These are phyloP conservation scores for Capsicum pubescens DNA, from an alignment of 257 asterid species.

Conservation along the genomic window DNA sequence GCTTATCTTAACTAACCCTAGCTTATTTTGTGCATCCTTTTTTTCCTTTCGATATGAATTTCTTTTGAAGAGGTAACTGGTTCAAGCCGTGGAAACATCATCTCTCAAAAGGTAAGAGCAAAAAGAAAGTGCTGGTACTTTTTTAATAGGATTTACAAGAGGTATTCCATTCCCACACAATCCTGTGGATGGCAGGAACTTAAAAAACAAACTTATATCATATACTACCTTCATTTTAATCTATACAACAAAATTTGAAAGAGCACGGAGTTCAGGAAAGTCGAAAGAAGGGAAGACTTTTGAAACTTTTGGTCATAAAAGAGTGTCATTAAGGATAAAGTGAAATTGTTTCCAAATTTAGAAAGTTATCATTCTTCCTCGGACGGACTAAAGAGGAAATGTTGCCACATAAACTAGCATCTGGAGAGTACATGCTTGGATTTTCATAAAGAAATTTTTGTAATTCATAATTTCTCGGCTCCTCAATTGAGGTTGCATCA, in stretches of 20 bases:
- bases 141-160: neutral
- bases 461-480: neutral
- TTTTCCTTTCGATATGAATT: neutral
- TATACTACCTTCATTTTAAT: neutral
- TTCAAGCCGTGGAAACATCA: neutral
- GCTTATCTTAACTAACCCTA: neutral
- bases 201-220: neutral
- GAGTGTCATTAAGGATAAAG: too few species aligned
- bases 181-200: neutral
- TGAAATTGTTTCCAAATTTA: too few species aligned
- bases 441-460: neutral
- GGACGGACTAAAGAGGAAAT: too few species aligned
- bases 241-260: too few species aligned
- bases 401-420: too few species aligned
- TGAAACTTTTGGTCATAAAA: too few species aligned
- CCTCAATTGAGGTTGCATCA: neutral
- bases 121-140: neutral
- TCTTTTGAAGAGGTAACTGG: neutral
- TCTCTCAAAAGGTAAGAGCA: neutral
- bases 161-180: neutral
- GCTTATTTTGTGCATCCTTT: neutral
- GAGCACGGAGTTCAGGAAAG: too few species aligned
- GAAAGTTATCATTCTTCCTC: too few species aligned
- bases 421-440: neutral
- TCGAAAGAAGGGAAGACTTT: too few species aligned